Percentiles rank a stretch among this genome's conserved stretches.
Evolutionary conservation across 768 basidiomycete genomes (phyloP).

Genomic region (Lactifluus rugatus): DNA sequence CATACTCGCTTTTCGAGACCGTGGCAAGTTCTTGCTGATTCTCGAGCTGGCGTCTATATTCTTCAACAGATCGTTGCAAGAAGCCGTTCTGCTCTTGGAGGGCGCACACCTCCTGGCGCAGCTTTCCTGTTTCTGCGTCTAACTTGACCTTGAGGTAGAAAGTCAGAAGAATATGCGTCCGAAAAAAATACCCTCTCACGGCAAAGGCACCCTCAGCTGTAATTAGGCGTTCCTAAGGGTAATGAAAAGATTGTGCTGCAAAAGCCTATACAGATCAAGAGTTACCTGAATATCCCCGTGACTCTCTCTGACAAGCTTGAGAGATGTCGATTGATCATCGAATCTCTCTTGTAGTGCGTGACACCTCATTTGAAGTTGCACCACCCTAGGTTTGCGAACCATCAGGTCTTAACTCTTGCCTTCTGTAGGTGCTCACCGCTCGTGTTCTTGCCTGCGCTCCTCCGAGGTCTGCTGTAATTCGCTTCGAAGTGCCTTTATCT

Average conservation of each 20-base stretch:
- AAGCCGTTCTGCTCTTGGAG: constrained; percentile 33
- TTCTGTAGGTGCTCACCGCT: background rate
- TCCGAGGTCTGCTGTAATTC: constrained; percentile 2
- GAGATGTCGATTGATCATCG: constrained; percentile 45
- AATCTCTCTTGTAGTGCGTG: constrained; percentile 50
- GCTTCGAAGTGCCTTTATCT: constrained; percentile 1
- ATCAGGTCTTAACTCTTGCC: background rate
- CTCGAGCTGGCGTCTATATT: constrained; percentile 11
- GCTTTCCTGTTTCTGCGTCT: constrained; percentile 28
- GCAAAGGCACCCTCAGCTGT: constrained; percentile 29
- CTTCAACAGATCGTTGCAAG: constrained; percentile 23
- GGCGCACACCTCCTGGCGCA: constrained; percentile 32
- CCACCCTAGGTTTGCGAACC: constrained; percentile 1
- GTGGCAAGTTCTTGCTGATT: constrained; percentile 12
- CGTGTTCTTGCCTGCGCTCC: constrained; percentile 8
- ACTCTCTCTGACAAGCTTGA: constrained; percentile 46
- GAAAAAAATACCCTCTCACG: constrained; percentile 23
- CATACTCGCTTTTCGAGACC: constrained; percentile 9
- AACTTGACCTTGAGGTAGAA: constrained; percentile 22
- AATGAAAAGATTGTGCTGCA: background rate
- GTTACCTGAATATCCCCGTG: constrained; percentile 42
- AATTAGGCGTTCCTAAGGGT: constrained; percentile 31
- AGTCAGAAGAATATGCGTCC: constrained; percentile 7
- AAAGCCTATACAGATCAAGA: background rate
- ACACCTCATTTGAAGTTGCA: constrained; percentile 15